Percentiles rank a stretch among this genome's conserved stretches.
These are phyloP conservation scores for Auricularia auricula-judae DNA, from an alignment of 768 basidiomycete species.

Conservation along the genomic window DNA sequence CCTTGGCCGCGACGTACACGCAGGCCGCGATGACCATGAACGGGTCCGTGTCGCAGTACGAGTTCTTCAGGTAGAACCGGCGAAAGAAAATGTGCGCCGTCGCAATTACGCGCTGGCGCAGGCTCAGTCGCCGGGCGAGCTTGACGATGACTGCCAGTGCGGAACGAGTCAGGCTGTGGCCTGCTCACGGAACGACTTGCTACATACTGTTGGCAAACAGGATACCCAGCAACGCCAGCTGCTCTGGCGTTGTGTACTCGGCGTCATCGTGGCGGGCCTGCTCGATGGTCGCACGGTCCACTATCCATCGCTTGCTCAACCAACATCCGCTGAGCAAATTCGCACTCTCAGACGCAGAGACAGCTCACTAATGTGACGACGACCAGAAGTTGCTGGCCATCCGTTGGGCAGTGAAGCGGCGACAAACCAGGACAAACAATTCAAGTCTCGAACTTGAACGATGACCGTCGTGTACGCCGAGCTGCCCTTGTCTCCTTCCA, in stretches of 20 bases:
- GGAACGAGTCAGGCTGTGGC: no score
- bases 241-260: slow-evolving; percentile 66
- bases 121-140: slow-evolving; percentile 68
- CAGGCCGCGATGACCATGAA: slow-evolving; percentile 89
- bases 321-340: slow-evolving; percentile 9
- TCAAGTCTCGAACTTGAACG: no score
- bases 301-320: slow-evolving; percentile 80
- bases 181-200: no score
- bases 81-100: slow-evolving; percentile 94
- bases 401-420: no score
- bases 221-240: slow-evolving; percentile 71
- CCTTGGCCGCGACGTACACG: slow-evolving; percentile 92
- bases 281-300: slow-evolving; percentile 65
- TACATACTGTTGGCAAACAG: slow-evolving; percentile 74
- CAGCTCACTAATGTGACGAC: slow-evolving; percentile 72
- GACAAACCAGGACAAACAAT: no score
- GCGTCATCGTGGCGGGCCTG: slow-evolving; percentile 68
- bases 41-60: slow-evolving; percentile 92
- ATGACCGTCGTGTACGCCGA: no score
- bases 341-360: slow-evolving; percentile 9
- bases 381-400: slow-evolving; percentile 93
- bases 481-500: no score
- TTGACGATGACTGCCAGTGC: slow-evolving; percentile 59
- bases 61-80: slow-evolving; percentile 93
- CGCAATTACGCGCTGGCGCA: slow-evolving; percentile 86